Percentiles rank a stretch among this genome's conserved stretches.
Evolutionary conservation across 73 alveolate genomes (phyloP).

Genomic region (Paramecium bursaria): DNA sequence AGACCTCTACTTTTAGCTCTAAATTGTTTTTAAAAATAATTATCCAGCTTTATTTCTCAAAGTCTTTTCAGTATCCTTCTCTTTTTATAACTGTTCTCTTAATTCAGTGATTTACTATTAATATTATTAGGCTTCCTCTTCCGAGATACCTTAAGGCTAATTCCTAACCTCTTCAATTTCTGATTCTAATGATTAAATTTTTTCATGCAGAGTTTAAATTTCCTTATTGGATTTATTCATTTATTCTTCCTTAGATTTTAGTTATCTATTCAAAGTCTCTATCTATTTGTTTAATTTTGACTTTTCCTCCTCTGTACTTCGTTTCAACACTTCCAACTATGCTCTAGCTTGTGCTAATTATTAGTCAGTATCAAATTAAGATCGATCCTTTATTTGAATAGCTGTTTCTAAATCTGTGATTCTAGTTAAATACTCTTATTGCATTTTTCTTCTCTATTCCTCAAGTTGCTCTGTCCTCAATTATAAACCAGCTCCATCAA

Average conservation of each 20-base stretch:
- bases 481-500: slow-evolving; percentile 53
- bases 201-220: slow-evolving; percentile 3
- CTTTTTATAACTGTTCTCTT: slow-evolving; percentile 13
- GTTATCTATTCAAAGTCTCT: slow-evolving; percentile 34
- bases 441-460: slow-evolving; percentile 46
- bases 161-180: slow-evolving; percentile 46
- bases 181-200: slow-evolving; percentile 24
- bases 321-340: slow-evolving; percentile 29
- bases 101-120: slow-evolving; percentile 27
- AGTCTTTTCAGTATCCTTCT: slow-evolving; percentile 45
- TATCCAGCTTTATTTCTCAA: slow-evolving; percentile 68
- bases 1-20: neutral
- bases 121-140: slow-evolving; percentile 13
- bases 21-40: slow-evolving; percentile 44
- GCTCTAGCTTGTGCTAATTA: slow-evolving; percentile 17
- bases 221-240: slow-evolving; percentile 54
- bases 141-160: slow-evolving; percentile 48
- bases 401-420: slow-evolving; percentile 46
- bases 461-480: slow-evolving; percentile 40
- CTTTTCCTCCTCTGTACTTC: slow-evolving; percentile 6
- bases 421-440: slow-evolving; percentile 33
- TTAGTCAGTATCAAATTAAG: slow-evolving; percentile 56
- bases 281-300: slow-evolving; percentile 29
- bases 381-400: slow-evolving; percentile 32
- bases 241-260: slow-evolving; percentile 50